Evolutionary conservation across 148 eudicot genomes (phyloP).

Genomic region (Vaccinium macrocarpon): DNA sequence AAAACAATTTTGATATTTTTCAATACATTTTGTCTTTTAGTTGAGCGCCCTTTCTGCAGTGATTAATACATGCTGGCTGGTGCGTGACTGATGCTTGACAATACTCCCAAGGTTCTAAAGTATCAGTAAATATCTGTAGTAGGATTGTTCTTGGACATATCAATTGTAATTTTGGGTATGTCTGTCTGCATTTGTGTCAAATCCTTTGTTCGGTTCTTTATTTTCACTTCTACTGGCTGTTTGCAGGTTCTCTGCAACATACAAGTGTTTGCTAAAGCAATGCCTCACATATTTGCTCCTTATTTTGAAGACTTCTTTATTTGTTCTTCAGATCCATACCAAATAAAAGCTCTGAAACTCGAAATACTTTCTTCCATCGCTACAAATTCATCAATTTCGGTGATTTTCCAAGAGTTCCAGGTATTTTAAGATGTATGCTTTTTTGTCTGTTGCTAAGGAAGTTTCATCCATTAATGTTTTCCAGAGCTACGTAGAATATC

Average conservation of each 20-base stretch:
- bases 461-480: background rate
- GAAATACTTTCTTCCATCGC: constrained; percentile 84
- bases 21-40: background rate
- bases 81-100: background rate
- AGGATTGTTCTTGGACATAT: background rate
- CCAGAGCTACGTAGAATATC: background rate
- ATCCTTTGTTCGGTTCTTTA: background rate
- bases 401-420: constrained; percentile 91
- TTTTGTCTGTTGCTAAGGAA: background rate
- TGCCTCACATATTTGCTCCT: constrained; percentile 77
- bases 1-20: background rate
- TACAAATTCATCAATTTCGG: constrained; percentile 65
- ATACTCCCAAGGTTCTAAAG: background rate
- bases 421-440: constrained; percentile 30
- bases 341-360: constrained; percentile 82
- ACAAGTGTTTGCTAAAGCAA: constrained; percentile 91
- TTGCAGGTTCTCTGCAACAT: constrained; percentile 90
- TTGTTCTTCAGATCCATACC: constrained; percentile 75
- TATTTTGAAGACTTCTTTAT: constrained; percentile 83
- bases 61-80: background rate
- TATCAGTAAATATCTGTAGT: background rate
- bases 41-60: background rate
- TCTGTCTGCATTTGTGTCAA: background rate
- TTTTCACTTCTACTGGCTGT: constrained; percentile 14
- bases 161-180: background rate